These are phyloP conservation scores for Fusarium vanettenii DNA, from an alignment of 2,329 filamentous ascomycete genomes.

Conservation along the genomic window DNA sequence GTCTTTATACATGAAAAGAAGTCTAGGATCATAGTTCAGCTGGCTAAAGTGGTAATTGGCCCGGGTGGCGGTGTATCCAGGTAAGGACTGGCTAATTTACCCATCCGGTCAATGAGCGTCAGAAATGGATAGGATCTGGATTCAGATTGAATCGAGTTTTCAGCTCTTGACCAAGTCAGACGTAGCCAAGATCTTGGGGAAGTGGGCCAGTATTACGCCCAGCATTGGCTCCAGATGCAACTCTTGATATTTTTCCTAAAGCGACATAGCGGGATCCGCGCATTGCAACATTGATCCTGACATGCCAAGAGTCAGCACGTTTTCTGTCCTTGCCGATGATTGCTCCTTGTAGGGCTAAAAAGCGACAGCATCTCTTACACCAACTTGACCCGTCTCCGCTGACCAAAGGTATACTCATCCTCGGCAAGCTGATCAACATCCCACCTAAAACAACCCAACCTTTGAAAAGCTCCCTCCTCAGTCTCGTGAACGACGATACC, in stretches of 20 bases:
- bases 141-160: background rate
- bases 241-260: background rate
- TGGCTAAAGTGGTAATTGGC: background rate
- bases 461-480: background rate
- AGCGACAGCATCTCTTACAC: no score
- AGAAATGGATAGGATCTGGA: background rate
- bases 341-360: background rate
- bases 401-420: background rate
- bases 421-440: background rate
- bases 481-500: background rate
- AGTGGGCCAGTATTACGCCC: background rate
- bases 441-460: background rate
- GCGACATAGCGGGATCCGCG: background rate
- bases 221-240: background rate
- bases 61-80: background rate
- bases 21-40: background rate
- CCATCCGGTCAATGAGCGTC: background rate
- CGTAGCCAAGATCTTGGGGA: background rate
- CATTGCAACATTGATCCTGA: background rate
- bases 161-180: background rate
- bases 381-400: no score
- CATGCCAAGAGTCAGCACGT: background rate
- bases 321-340: background rate
- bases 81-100: background rate
- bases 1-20: background rate